phyloP scores from a whole-genome alignment of 305 asterid species.

The Petunia hybrid region DNA sequence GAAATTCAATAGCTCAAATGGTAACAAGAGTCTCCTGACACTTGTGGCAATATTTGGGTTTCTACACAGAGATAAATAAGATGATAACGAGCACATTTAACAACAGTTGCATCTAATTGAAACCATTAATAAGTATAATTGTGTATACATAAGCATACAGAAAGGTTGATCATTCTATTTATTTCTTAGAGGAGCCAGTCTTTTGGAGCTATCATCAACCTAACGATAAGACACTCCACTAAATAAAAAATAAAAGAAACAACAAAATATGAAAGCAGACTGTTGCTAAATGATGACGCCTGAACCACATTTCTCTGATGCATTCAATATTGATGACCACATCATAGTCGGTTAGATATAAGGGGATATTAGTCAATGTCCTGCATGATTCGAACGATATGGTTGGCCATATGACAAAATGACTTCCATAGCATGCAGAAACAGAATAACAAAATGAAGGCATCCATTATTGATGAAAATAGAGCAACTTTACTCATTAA shows the following conservation, averaged over 20 bases:
- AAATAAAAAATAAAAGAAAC: neutral
- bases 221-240: neutral
- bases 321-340: conserved; percentile 1
- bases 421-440: conserved; percentile 8
- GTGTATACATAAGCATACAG: neutral
- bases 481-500: neutral
- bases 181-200: neutral
- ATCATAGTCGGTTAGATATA: conserved; percentile 22
- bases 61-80: neutral
- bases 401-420: conserved; percentile 16
- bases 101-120: conserved; percentile 18
- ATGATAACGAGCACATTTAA: neutral
- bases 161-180: conserved; percentile 15
- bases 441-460: neutral
- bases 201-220: no score
- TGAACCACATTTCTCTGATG: neutral
- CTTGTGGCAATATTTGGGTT: conserved; percentile 20
- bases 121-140: neutral
- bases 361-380: conserved; percentile 15
- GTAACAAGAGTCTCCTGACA: neutral
- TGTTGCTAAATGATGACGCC: conserved; percentile 26
- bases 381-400: neutral
- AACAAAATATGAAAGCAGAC: neutral
- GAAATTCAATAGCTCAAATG: neutral
- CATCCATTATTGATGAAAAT: neutral